A percentile compares a stretch with the other conserved stretches of the same genome.
Evolutionary conservation across 176 grass and related monocot genomes (phyloP).

Genomic region (Canna indica): DNA sequence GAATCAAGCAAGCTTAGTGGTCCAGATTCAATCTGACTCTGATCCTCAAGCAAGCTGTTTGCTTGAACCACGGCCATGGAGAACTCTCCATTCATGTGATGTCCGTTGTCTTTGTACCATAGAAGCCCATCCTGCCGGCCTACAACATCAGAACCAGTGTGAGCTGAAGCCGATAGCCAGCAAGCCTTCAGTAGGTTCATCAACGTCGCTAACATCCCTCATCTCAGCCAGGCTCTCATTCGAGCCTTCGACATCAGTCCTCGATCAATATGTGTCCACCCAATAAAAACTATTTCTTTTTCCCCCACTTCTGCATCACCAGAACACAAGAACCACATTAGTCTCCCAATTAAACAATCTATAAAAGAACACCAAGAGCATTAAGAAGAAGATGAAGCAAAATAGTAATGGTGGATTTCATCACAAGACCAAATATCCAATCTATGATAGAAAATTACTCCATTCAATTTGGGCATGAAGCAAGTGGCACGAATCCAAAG

Average conservation of each 20-base stretch:
- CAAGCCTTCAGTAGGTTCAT: conserved; percentile 19
- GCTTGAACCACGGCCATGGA: conserved; percentile 23
- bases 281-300: not conserved
- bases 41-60: conserved; percentile 24
- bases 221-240: conserved; percentile 8
- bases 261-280: not conserved
- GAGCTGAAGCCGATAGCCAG: not conserved
- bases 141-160: not conserved
- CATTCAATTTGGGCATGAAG: not conserved
- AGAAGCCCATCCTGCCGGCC: conserved; percentile 21
- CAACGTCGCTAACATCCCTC: conserved; percentile 16
- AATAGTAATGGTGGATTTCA: too few relatives aligned
- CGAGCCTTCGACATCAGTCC: conserved; percentile 5
- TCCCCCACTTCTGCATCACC: not conserved
- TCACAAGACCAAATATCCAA: not conserved
- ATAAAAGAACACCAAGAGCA: not conserved
- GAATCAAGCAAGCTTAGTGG: conserved; percentile 13
- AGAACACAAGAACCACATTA: not conserved
- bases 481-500: not conserved
- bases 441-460: not conserved
- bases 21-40: conserved; percentile 21
- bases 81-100: conserved; percentile 21
- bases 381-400: not conserved
- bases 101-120: conserved; percentile 20
- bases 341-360: not conserved